Base-by-base conservation (phyloP, 2,329 filamentous ascomycete genomes). In the Didymella segeticola region DNA sequence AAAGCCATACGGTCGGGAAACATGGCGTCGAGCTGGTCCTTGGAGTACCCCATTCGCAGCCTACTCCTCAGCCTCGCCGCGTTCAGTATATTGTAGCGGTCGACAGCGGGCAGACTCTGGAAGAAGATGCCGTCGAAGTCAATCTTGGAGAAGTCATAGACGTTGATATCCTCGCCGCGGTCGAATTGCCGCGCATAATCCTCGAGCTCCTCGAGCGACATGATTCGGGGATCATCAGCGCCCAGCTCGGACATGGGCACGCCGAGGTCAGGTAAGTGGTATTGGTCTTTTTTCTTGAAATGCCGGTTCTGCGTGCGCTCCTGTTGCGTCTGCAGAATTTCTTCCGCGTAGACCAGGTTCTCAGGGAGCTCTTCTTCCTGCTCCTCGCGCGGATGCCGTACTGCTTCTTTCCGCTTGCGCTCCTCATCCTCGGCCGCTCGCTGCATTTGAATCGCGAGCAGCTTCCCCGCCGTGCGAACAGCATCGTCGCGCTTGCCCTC, bases 1-100 rank as follows among this genome's bases (percentile, higher is more conserved):
- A 99, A 99, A 0, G 89, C 95, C 92, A 99, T 97, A 22, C 95
- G 86, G 72, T 99, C 89, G 0, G 95, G 93, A 71, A 99, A 99
- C 95, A 99, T 99, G 38, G 83, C 85, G 63, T 98, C 93, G 12
- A 99, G 78, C 75, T 99, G 95, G 61, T 99, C 93, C 75, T 98
- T 98, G 51, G 91, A 96, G 66, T 96, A 85, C 0, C 95, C 95
- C 93, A 99, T 96, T 70, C 95, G 86, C 67, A 99, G 80, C 47
- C 95, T 84, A 73, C 91, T 96, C 51, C 95, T 83, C 57, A 99
- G 72, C 57, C 95, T 84, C 1, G 96, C 95, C 1, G 96, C 95
- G 70, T 99, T 99, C 19, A 99, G 78, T 47, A 99, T 99, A 66
- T 98, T 98, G 79, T 99, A 99, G 42, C 93, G 86, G 78, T 99